Evolutionary conservation across 2,329 filamentous ascomycete genomes (phyloP).

Genomic region (Pyrenochaeta sp.): DNA sequence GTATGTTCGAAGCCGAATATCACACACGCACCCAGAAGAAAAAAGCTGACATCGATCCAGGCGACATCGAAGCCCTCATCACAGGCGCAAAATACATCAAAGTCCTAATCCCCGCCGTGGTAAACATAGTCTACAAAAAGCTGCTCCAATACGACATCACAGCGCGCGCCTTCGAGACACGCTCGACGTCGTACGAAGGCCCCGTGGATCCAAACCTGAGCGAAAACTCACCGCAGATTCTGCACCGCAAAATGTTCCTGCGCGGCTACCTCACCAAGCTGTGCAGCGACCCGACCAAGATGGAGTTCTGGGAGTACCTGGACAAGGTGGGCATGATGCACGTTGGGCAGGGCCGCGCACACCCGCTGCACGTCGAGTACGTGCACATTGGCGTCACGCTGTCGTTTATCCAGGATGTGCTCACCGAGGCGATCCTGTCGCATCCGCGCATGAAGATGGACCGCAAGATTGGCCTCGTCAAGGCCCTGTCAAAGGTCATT

Average conservation of each 20-base stretch:
- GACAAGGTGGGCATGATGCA: slow-evolving; percentile 89
- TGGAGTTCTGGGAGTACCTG: slow-evolving; percentile 84
- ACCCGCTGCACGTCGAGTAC: slow-evolving; percentile 81
- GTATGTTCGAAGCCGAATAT: slow-evolving; percentile 60
- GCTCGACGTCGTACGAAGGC: slow-evolving; percentile 69
- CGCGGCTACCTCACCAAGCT: slow-evolving; percentile 78
- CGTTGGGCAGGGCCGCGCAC: slow-evolving; percentile 73
- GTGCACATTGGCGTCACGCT: slow-evolving; percentile 77
- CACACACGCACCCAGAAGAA: too few relatives aligned
- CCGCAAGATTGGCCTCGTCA: slow-evolving; percentile 76
- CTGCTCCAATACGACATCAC: slow-evolving; percentile 83
- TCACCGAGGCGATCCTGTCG: slow-evolving; percentile 77
- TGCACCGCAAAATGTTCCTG: slow-evolving; percentile 78
- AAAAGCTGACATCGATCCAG: slow-evolving; percentile 44
- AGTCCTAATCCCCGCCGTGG: slow-evolving; percentile 80
- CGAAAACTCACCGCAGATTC: slow-evolving; percentile 76
- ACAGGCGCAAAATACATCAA: slow-evolving; percentile 78
- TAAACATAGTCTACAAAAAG: slow-evolving; percentile 86
- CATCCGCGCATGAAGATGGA: slow-evolving; percentile 71
- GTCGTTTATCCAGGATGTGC: slow-evolving; percentile 78
- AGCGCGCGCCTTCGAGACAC: slow-evolving; percentile 73
- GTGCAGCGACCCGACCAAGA: slow-evolving; percentile 75
- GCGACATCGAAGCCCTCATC: slow-evolving; percentile 74
- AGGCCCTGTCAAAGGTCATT: slow-evolving; percentile 79
- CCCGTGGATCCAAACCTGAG: slow-evolving; percentile 68